Evolutionary conservation across 305 asterid species (phyloP).

Genomic region (Fraxinus latifolia): DNA sequence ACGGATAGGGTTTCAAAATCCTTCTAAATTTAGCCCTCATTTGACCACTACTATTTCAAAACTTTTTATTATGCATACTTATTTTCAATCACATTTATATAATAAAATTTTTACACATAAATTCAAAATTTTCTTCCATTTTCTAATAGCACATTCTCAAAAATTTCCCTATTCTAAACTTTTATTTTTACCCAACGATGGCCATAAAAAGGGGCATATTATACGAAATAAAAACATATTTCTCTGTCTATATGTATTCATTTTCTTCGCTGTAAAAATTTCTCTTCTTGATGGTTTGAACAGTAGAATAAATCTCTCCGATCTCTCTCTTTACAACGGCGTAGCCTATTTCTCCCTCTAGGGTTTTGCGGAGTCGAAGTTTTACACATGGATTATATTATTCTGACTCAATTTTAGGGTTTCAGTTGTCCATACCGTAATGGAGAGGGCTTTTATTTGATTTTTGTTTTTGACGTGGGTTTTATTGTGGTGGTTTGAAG

Average conservation of each 20-base stretch:
- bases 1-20: no score
- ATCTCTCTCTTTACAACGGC: slow-evolving; percentile 25
- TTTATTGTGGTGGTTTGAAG: slow-evolving; percentile 23
- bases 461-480: slow-evolving; percentile 10
- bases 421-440: slow-evolving; percentile 22
- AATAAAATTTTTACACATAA: no score
- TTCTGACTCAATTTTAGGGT: slow-evolving; percentile 34
- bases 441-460: slow-evolving; percentile 22
- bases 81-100: no score
- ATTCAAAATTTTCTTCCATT: no score
- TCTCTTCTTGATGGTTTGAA: slow-evolving; percentile 28
- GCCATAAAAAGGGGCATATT: no score
- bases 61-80: no score
- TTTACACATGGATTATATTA: slow-evolving; percentile 10
- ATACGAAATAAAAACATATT: background rate
- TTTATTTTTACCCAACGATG: no score
- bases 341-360: slow-evolving; percentile 32
- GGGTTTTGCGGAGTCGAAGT: slow-evolving; percentile 47
- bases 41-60: no score
- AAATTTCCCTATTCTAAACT: no score
- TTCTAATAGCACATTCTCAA: no score
- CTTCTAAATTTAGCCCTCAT: no score
- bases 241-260: background rate
- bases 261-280: background rate
- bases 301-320: slow-evolving; percentile 20